Base-by-base conservation (phyloP, 1,284 basidiomycete species). In the Lentinus polychrous region DNA sequence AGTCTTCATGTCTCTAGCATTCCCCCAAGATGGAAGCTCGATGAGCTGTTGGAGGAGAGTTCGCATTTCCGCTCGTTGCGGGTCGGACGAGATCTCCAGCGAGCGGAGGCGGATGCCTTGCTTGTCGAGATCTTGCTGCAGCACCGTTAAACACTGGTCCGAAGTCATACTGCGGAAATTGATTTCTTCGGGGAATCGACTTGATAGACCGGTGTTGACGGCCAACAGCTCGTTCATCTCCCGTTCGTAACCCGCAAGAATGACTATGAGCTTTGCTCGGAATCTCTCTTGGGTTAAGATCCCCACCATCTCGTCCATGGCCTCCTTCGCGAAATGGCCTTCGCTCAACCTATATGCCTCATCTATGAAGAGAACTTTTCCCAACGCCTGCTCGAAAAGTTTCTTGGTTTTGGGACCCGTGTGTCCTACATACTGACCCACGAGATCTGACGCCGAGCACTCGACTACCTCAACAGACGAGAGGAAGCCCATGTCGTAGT, bases 341-440 rank as follows among this genome's bases (percentile, higher is more conserved):
- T 79, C 70, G 14, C 66, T 60, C 22, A 84, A 65, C 14, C 79
- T 66, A 51, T 83, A 84, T 0, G 81, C 81, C 55, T 84, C 82
- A 48, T 84, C 82, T 35, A 85, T 69, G 64, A 85, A 83, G 5
- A 84, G 70, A 5, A 85, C 78, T 43, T 72, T 72, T 2, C 83
- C 81, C 0, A 83, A 67, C 0, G 79, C 80, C 55, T 76, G 78
- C 42, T 81, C 76, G 40, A 83, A 76, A 1, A 75, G 57, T 39
- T 73, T 67, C 48, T 66, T 69, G 0, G 78, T 80, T 60, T 83
- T 82, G 0, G 81, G 82, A 1, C 81, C 83, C 0, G 82, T 85
- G 0, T 84, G 80, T 2, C 82, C 83, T 8, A 83, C 75, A 51
- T 78, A 84, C 58, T 81, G 70, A 0, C 78, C 82, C 0, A 86